Conservation (phyloP, 352 stramenopile species). For the Albugo candida region DNA sequence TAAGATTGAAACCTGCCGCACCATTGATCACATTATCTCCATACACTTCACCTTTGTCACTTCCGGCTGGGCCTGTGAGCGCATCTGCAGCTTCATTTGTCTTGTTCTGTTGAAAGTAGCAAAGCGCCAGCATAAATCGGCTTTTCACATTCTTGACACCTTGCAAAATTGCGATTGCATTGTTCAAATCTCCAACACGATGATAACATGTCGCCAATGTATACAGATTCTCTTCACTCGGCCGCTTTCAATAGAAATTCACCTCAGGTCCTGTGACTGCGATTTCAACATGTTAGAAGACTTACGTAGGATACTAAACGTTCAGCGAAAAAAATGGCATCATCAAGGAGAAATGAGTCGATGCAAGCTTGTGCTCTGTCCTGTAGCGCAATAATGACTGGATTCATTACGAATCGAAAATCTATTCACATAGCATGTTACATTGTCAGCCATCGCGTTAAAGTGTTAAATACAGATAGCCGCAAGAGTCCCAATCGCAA, state of each 20-base stretch:
- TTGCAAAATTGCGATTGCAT: constrained; percentile 34
- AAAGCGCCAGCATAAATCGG: constrained; percentile 40
- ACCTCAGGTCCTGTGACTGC: background rate
- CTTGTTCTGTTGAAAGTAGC: constrained; percentile 50
- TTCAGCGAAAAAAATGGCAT: constrained; percentile 65
- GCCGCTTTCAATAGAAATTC: constrained; percentile 16
- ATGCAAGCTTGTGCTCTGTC: constrained; percentile 1
- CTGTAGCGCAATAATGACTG: background rate
- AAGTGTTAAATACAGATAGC: too few relatives aligned
- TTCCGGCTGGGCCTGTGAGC: constrained; percentile 34
- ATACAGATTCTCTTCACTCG: constrained; percentile 28
- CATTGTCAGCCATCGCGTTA: too few relatives aligned
- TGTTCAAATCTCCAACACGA: constrained; percentile 23
- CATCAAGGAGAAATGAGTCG: constrained; percentile 29
- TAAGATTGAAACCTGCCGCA: constrained; percentile 79
- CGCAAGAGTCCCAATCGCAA: too few relatives aligned
- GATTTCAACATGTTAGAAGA: constrained; percentile 2
- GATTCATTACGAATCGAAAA: too few relatives aligned
- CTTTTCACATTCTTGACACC: constrained; percentile 23
- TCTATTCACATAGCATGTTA: too few relatives aligned
- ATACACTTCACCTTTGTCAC: constrained; percentile 8
- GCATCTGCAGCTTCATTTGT: constrained; percentile 82
- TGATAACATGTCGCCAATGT: constrained; percentile 49
- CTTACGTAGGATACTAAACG: constrained; percentile 56
- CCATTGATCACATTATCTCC: constrained; percentile 51